Base-by-base conservation (phyloP, 148 eudicot genomes). In the Diospyros lotus region DNA sequence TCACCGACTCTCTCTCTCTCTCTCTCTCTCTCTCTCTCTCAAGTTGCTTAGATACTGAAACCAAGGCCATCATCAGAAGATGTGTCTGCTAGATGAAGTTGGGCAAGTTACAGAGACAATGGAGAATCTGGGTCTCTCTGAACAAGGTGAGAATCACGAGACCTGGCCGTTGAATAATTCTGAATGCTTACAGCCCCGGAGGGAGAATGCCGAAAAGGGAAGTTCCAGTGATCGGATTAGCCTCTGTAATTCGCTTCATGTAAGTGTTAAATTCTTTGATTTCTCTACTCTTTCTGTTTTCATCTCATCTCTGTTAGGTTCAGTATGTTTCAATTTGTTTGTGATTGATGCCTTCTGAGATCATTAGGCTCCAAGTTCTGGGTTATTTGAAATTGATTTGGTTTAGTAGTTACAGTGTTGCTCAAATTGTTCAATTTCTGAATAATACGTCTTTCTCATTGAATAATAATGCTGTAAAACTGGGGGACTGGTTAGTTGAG, bases 41-140 rank as follows among this genome's bases (percentile, higher is more conserved):
- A 82, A 73, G 68, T 74, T 77, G 84, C 79, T 72, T 50, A 4
- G 75, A 43, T 46, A 58, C 58, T 53, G 80, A 75, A 76, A 68
- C 66, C 64, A 50, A 63, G 62, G 38, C 67, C 68, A 40, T 63
- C 66, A 78, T 65, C 78, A 91, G 28, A 28, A 28, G 28, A 28
- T 89, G 92, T 84, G 89, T 67, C 73, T 84, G 54, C 88, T 88
- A 77, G 90, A 85, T 71, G 76, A 28, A 28, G 28, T 84, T 18
- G 94, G 88, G 69, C 83, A 81, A 79, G 83, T 76, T 71, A 73
- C 64, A 38, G 85, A 84, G 39, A 79, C 82, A 76, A 76, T 80
- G 75, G 84, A 80, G 6, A 28, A 28, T 28, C 28, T 28, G 28
- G 28, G 28, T 28, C 28, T 28, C 28, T 28, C 28, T 28, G 28